phyloP scores from a whole-genome alignment of 1,284 basidiomycete genomes.

The Cutaneotrichosporon sp. region DNA sequence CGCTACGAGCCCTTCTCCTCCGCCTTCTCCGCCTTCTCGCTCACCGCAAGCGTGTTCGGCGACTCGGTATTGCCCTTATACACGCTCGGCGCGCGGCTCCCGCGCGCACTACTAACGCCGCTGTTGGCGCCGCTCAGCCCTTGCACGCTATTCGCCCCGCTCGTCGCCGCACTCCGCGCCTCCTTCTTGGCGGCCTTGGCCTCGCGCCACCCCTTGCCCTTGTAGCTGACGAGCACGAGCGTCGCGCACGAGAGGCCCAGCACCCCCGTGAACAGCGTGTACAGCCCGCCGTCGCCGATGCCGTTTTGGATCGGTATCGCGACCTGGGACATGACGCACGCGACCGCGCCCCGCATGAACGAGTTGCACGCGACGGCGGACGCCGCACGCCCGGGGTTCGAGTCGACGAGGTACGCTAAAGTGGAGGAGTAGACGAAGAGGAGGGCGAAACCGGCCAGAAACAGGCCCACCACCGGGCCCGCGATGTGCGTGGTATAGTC shows the following conservation, averaged over 20 bases:
- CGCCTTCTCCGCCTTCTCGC: no score
- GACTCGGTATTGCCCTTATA: no score
- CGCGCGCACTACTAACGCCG: no score
- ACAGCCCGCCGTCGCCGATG: constrained; percentile 71
- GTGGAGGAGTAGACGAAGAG: constrained; percentile 58
- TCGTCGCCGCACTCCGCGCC: background rate
- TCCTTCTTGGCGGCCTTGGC: background rate
- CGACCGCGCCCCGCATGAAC: constrained; percentile 45
- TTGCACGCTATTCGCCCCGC: background rate
- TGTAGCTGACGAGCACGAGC: constrained; percentile 20
- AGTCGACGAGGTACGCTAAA: constrained; percentile 66
- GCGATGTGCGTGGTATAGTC: constrained; percentile 63
- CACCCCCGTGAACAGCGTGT: constrained; percentile 69
- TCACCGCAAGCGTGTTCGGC: no score
- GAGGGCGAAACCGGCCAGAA: constrained; percentile 67
- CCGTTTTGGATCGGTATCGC: constrained; percentile 53
- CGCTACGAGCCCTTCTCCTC: no score
- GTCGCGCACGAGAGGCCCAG: constrained; percentile 55
- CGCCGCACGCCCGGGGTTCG: constrained; percentile 58
- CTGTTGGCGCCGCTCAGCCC: no score
- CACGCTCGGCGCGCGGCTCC: no score
- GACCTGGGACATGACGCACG: constrained; percentile 50
- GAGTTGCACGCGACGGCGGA: constrained; percentile 49
- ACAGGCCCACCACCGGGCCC: constrained; percentile 62
- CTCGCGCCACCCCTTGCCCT: constrained; percentile 10